Percentiles rank a stretch among this genome's conserved stretches.
Evolutionary conservation across 441 rosid genomes (phyloP).

Genomic region (Syzygium syzygioides): DNA sequence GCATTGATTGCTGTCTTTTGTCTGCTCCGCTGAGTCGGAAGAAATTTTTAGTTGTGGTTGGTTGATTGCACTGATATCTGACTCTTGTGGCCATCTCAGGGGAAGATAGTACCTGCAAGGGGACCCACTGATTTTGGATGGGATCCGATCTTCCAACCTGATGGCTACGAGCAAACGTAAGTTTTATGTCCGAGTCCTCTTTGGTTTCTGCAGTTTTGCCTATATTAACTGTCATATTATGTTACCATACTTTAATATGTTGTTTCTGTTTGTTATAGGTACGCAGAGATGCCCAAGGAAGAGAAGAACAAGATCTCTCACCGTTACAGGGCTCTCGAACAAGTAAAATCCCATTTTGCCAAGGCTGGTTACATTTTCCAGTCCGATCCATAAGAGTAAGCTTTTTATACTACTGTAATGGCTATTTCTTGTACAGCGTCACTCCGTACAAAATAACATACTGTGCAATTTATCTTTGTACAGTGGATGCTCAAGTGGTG

Average conservation of each 20-base stretch:
- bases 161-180: slow-evolving; percentile 79
- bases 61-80: neutral
- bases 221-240: neutral
- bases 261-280: slow-evolving; percentile 32
- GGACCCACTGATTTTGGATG: slow-evolving; percentile 94
- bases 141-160: slow-evolving; percentile 96
- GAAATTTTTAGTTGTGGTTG: neutral
- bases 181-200: neutral
- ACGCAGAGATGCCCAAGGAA: slow-evolving; percentile 92
- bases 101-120: slow-evolving; percentile 77
- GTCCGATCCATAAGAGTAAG: slow-evolving; percentile 22
- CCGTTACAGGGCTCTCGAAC: slow-evolving; percentile 66
- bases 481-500: neutral
- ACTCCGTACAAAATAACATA: neutral
- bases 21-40: neutral
- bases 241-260: neutral
- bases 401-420: neutral
- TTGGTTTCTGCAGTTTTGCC: neutral
- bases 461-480: neutral
- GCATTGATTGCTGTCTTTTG: neutral
- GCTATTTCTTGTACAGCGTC: neutral
- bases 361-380: slow-evolving; percentile 60
- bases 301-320: slow-evolving; percentile 95
- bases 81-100: slow-evolving; percentile 40
- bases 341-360: slow-evolving; percentile 68